Base-by-base conservation (phyloP, 2,329 filamentous ascomycete species). In the Graphilbum ipis-grandicollis region DNA sequence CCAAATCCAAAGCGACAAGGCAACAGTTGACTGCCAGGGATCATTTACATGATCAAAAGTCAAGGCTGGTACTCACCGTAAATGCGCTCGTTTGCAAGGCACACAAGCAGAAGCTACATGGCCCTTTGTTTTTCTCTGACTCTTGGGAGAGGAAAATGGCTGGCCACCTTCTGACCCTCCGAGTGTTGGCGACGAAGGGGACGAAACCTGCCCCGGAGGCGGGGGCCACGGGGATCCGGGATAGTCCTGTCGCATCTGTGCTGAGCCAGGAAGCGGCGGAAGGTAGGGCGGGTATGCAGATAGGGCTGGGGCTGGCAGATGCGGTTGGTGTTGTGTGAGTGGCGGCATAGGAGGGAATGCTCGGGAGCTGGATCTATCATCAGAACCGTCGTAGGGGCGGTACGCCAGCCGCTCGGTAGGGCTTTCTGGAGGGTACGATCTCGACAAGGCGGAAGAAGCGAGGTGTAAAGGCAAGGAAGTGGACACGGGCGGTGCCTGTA, bases 41-140 rank as follows among this genome's bases (percentile, higher is more conserved):
- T n/a, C n/a, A n/a, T n/a, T n/a, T n/a, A n/a, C n/a, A n/a, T n/a
- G 21, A 23, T 5, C 21, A 23, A 10, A 10, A 6, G 10, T 10
- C 21, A 29, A n/a, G 40, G 13, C 5, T 4, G 17, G 8, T 22
- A 47, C 61, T 51, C 57, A 75, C 71, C 73, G 65, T 44, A 90
- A 66, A 67, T 90, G 82, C 28, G 82, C 82, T 54, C 74, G 75
- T 53, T 88, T 88, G 60, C 82, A 90, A 41, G 84, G 83, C 46
- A 88, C 76, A 52, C 82, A 90, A 19, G 82, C 82, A 26, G 80
- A 86, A 35, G 80, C 79, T 37, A 88, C 82, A 59, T 90, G 82
- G 13, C 79, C 79, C 52, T 84, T 84, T 6, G 77, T 75, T 53
- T 78, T 79, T 45, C 74, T 63, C 43, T 75, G 71, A 7, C 69